phyloP scores from a whole-genome alignment of 495 filamentous ascomycete genomes.

The Xylaria longipes region DNA sequence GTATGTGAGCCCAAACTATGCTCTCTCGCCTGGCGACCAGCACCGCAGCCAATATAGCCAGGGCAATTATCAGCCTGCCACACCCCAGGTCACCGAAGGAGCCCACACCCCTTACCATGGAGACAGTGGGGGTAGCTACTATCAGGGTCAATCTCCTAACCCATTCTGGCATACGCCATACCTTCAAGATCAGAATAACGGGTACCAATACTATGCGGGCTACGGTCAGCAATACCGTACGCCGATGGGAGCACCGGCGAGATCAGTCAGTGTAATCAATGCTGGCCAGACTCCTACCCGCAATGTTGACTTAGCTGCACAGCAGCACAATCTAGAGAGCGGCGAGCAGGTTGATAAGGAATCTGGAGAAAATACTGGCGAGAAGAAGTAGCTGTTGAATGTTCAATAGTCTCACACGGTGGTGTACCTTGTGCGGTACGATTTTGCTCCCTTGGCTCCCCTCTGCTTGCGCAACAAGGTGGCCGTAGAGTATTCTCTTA shows the following conservation, averaged over 20 bases:
- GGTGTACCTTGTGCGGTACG: not conserved
- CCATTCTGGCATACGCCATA: constrained; percentile 24
- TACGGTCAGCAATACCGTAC: constrained; percentile 21
- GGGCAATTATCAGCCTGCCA: constrained; percentile 23
- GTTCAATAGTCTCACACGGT: not conserved
- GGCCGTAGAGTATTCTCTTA: constrained; percentile 7
- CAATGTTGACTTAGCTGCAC: constrained; percentile 6
- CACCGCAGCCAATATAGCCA: constrained; percentile 8
- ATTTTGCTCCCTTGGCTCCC: constrained; percentile 13
- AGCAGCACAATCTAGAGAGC: constrained; percentile 20
- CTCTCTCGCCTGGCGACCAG: constrained; percentile 22
- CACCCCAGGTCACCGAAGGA: constrained; percentile 20
- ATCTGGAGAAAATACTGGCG: constrained; percentile 3
- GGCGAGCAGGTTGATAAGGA: constrained; percentile 13
- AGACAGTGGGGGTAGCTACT: constrained; percentile 5
- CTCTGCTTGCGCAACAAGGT: constrained; percentile 11
- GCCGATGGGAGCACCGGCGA: not conserved
- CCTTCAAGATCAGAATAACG: constrained; percentile 25
- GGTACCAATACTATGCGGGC: constrained; percentile 23
- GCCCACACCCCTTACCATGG: constrained; percentile 18
- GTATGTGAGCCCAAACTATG: constrained; percentile 26
- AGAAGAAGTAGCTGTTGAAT: constrained; percentile 19
- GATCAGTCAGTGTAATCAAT: constrained; percentile 10
- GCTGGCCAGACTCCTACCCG: constrained; percentile 22
- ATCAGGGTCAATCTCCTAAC: constrained; percentile 13